Conservation (phyloP, 164 flowering plant genomes). For the grape (Vitis vinifera) region ASM3070453v1 NC_081813.1:1955001-1955500, state of each 20-base stretch:
- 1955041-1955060: background rate
- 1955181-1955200: conserved; percentile 25
- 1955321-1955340: too few relatives aligned
- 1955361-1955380: too few relatives aligned
- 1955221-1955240: conserved; percentile 5
- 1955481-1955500: too few relatives aligned
- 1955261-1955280: conserved; percentile 9
- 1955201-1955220: background rate
- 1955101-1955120: conserved; percentile 15
- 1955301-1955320: too few relatives aligned
- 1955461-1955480: too few relatives aligned
- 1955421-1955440: too few relatives aligned
- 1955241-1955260: conserved; percentile 18
- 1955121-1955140: conserved; percentile 24
- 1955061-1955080: conserved; percentile 2
- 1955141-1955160: conserved; percentile 36
- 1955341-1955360: too few relatives aligned
- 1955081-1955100: background rate
- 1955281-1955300: background rate
- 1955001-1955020: conserved; percentile 22
- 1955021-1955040: conserved; percentile 9
- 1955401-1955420: too few relatives aligned
- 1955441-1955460: too few relatives aligned
- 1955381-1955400: too few relatives aligned
- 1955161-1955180: conserved; percentile 6